Percentiles rank a stretch among this genome's conserved stretches.
Conservation (phyloP, 2,329 filamentous ascomycete species). For the Lomentospora prolificans region DNA sequence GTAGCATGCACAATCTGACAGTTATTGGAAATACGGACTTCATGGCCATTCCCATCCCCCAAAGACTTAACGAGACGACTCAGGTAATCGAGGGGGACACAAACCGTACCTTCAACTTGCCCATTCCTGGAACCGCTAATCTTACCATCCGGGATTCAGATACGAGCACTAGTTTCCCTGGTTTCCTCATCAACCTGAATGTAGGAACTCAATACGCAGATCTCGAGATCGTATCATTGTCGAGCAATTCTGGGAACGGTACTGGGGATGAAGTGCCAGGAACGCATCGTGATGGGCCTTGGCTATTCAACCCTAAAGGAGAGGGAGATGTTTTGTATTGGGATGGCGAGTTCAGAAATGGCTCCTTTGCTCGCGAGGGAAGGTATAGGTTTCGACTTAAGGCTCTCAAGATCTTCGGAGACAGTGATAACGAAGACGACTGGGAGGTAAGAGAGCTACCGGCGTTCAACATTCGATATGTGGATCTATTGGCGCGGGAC, state of each 20-base stretch:
- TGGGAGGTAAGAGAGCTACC: constrained; percentile 35
- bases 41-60: neutral
- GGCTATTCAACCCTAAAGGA: constrained; percentile 14
- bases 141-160: constrained; percentile 15
- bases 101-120: constrained; percentile 25
- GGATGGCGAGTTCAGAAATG: constrained; percentile 37
- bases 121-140: constrained; percentile 26
- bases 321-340: constrained; percentile 22
- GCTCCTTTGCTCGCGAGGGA: constrained; percentile 37
- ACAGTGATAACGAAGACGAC: constrained; percentile 30
- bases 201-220: constrained; percentile 35
- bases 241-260: neutral
- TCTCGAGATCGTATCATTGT: constrained; percentile 32
- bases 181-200: constrained; percentile 28
- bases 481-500: neutral
- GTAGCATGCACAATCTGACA: constrained; percentile 20
- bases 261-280: neutral
- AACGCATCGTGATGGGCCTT: neutral
- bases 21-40: constrained; percentile 20
- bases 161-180: constrained; percentile 22
- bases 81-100: neutral
- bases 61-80: neutral
- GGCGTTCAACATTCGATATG: constrained; percentile 35
- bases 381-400: constrained; percentile 38
- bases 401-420: constrained; percentile 41